Percentiles rank a stretch among this genome's conserved stretches.
phyloP scores from a whole-genome alignment of 169 alveolate species.

The Plasmodium billcollinsi region DNA sequence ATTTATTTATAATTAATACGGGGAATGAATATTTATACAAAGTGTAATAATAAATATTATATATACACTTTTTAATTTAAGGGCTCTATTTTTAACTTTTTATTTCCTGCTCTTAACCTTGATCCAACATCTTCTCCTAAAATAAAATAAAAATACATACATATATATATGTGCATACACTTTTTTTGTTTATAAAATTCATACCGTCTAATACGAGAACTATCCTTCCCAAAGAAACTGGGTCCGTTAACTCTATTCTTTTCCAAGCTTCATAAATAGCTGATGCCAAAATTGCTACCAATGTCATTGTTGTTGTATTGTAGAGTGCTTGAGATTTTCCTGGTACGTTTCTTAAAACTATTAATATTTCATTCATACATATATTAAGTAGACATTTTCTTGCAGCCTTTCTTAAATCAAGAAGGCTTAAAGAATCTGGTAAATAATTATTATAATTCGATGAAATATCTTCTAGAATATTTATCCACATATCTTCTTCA shows the following conservation, averaged over 20 bases:
- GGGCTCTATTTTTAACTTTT: constrained; percentile 89
- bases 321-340: constrained; percentile 90
- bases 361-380: constrained; percentile 84
- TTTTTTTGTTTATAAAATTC: not conserved
- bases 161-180: not conserved
- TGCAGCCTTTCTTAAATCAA: constrained; percentile 78
- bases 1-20: too few relatives aligned
- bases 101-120: constrained; percentile 90
- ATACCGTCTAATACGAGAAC: constrained; percentile 88
- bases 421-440: constrained; percentile 28
- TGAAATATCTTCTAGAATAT: constrained; percentile 87
- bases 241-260: constrained; percentile 87
- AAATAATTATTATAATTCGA: constrained; percentile 68
- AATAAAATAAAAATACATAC: not conserved
- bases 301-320: constrained; percentile 87
- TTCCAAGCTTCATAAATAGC: constrained; percentile 92
- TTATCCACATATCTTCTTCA: constrained; percentile 92
- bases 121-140: constrained; percentile 91
- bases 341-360: constrained; percentile 89
- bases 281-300: constrained; percentile 90
- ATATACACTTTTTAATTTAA: constrained; percentile 77
- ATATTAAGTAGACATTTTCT: constrained; percentile 86
- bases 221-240: constrained; percentile 88
- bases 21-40: too few relatives aligned
- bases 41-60: too few relatives aligned